Conservation (phyloP, 176 grass and related monocot species). For the Zizania latifolia region DNA sequence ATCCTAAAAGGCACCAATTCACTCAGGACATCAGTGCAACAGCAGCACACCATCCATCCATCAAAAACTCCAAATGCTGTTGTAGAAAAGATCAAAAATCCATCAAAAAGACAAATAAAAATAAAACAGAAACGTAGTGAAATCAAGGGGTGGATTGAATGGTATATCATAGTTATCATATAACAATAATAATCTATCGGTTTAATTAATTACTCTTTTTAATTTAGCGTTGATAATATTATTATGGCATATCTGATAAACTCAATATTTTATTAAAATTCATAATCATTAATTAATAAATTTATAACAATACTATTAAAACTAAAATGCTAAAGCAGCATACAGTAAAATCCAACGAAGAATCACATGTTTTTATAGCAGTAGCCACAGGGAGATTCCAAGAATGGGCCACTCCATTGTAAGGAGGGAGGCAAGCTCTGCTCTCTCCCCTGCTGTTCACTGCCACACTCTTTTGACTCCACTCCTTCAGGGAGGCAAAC, state of each 20-base stretch:
- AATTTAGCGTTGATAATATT: too few species aligned
- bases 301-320: too few species aligned
- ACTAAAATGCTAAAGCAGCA: too few species aligned
- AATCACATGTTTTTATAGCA: conserved; percentile 22
- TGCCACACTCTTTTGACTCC: conserved; percentile 27
- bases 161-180: too few species aligned
- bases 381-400: not conserved
- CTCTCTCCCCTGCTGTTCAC: not conserved
- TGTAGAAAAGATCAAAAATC: not conserved
- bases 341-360: conserved; percentile 27
- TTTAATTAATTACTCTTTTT: too few species aligned
- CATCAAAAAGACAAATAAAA: not conserved
- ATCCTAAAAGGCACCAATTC: not conserved
- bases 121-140: too few species aligned
- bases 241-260: too few species aligned
- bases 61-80: not conserved
- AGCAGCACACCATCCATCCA: not conserved
- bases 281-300: too few species aligned
- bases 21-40: not conserved
- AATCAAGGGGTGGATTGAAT: too few species aligned
- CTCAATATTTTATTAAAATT: too few species aligned
- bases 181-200: too few species aligned
- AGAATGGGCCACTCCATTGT: not conserved
- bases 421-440: not conserved
- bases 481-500: not conserved